phyloP scores from a whole-genome alignment of 192 early-diverging fungal species.

The Powellomyces hirtus region DNA sequence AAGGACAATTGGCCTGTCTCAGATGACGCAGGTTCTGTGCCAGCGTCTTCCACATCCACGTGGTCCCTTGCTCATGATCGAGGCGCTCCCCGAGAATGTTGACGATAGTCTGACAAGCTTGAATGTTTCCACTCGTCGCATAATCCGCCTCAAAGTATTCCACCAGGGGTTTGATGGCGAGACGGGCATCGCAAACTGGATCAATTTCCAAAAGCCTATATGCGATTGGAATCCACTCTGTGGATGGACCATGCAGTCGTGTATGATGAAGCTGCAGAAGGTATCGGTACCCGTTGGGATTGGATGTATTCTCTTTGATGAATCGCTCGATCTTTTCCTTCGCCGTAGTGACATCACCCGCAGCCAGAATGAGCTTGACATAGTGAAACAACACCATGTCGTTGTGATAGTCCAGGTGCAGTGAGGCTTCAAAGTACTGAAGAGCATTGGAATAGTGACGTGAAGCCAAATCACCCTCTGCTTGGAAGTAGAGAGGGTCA shows the following conservation, averaged over 20 bases:
- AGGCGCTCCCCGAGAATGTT: background rate
- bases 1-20: background rate
- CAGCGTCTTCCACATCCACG: background rate
- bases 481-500: background rate
- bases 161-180: conserved; percentile 14
- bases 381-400: conserved; percentile 27
- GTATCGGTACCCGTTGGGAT: conserved; percentile 23
- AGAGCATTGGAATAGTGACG: conserved; percentile 15
- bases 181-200: conserved; percentile 6
- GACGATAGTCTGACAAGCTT: background rate
- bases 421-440: conserved; percentile 19
- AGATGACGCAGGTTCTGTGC: background rate
- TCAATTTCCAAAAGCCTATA: conserved; percentile 12
- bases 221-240: conserved; percentile 17
- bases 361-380: conserved; percentile 16
- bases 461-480: conserved; percentile 17
- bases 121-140: background rate
- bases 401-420: conserved; percentile 3
- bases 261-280: conserved; percentile 1
- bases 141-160: conserved; percentile 3
- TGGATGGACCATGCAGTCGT: background rate
- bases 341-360: background rate
- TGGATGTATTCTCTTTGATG: background rate
- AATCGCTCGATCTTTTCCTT: background rate
- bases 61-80: background rate